A percentile compares a stretch with the other conserved stretches of the same genome.
Evolutionary conservation across 371 early-diverging fungal species (phyloP).

Genomic region (Circinella umbellata): DNA sequence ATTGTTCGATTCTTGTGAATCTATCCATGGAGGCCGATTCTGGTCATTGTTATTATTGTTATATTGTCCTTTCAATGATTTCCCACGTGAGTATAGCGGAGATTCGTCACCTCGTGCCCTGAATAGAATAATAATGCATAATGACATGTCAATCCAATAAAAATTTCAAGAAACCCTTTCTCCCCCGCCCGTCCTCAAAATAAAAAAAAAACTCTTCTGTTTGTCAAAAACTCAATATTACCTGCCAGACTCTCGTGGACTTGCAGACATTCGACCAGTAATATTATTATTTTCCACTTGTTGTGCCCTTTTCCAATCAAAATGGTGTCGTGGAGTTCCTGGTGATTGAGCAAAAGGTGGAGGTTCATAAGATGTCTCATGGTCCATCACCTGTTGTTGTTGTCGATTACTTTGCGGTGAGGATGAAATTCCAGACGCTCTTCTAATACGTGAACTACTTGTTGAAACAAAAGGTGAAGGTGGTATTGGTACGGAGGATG

Average conservation of each 20-base stretch:
- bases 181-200: too few relatives aligned
- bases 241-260: neutral
- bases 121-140: neutral
- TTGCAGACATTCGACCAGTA: neutral
- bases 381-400: neutral
- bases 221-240: too few relatives aligned
- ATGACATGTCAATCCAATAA: neutral
- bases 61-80: neutral
- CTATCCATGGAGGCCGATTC: neutral
- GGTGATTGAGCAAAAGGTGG: slow-evolving; percentile 42
- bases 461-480: slow-evolving; percentile 10
- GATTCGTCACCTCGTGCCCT: slow-evolving; percentile 3
- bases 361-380: slow-evolving; percentile 27
- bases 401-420: slow-evolving; percentile 4
- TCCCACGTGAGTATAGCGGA: slow-evolving; percentile 8
- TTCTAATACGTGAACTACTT: neutral
- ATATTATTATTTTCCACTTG: neutral
- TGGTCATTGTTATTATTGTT: slow-evolving; percentile 9
- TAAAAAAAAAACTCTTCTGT: too few relatives aligned
- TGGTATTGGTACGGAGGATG: neutral
- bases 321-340: slow-evolving; percentile 12
- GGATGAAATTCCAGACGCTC: slow-evolving; percentile 3
- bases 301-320: slow-evolving; percentile 4
- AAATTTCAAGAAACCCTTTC: too few relatives aligned
- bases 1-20: slow-evolving; percentile 6